Base-by-base conservation (phyloP, 2,329 filamentous ascomycete species). In the Amauroascus verrucosus region DNA sequence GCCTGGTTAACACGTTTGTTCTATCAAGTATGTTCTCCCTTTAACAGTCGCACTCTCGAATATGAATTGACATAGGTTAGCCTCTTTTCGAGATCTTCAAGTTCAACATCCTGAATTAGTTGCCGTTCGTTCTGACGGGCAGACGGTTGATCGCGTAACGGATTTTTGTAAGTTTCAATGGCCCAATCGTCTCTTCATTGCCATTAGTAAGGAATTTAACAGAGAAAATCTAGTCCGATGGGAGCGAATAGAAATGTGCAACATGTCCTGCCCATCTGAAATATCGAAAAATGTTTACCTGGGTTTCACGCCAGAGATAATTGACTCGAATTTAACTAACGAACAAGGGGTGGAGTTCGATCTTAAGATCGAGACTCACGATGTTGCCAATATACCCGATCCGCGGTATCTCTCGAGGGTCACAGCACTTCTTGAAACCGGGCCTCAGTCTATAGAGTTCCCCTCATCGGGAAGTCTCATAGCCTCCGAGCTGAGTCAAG, bases 391-490 rank as follows among this genome's bases (percentile, higher is more conserved):
- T 44, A 76, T 96, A 11, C 82, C 82, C 0, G 85, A 90, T 56
- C 77, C 83, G 0, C 75, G 76, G n/a, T 77, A 79, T 5, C 72
- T 96, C 45, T 76, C 79, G 54, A 72, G 77, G 48, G 74, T 90
- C 54, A 77, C 81, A 28, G 78, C 84, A 60, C 71, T 78, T 54
- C 63, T 77, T 0, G 69, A 77, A 44, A 71, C 70, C 38, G 70
- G 73, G 3, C 71, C 79, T 13, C 70, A 82, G 56, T 74, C 78
- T 58, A 72, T 94, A 50, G 86, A 95, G 59, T 97, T 97, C 57
- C 91, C 91, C 0, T 93, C 89, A 0, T 96, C 91, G 1, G 93
- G 93, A n/a, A 94, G 88, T 62, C 86, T 97, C 53, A 77, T 91
- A 62, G 84, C 88, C 1, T 86, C 89, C 1, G 86, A 85, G 0